Conservation (phyloP, 768 basidiomycete genomes). For the Rhodotorula taiwanensis region DNA sequence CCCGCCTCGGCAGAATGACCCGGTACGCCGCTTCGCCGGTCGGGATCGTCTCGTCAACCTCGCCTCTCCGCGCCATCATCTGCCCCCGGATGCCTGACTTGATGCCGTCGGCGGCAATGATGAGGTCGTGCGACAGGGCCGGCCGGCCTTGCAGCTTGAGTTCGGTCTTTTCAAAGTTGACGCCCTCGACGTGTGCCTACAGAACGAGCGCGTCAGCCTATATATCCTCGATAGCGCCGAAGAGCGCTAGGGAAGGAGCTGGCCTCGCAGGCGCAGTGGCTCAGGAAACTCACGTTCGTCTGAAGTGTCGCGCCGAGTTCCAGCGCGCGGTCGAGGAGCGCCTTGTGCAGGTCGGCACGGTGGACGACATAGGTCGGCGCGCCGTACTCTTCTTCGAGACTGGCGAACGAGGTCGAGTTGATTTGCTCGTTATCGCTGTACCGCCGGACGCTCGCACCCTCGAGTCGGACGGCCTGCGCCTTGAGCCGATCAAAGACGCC, state of each 20-base stretch:
- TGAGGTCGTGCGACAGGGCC: constrained; percentile 45
- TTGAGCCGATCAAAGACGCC: constrained; percentile 43
- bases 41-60: constrained; percentile 40
- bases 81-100: constrained; percentile 44
- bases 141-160: constrained; percentile 29
- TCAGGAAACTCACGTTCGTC: too few relatives aligned
- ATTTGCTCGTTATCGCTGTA: constrained; percentile 43
- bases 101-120: constrained; percentile 48
- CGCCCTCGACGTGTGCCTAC: constrained; percentile 35
- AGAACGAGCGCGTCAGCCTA: constrained; percentile 24
- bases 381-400: constrained; percentile 43
- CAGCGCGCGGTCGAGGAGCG: constrained; percentile 35
- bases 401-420: constrained; percentile 41
- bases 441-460: constrained; percentile 41
- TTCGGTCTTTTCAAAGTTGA: constrained; percentile 42
- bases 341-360: constrained; percentile 44
- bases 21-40: constrained; percentile 49
- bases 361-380: constrained; percentile 46
- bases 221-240: too few relatives aligned
- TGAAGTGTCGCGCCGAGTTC: constrained; percentile 41
- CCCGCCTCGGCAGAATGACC: constrained; percentile 44
- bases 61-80: constrained; percentile 45
- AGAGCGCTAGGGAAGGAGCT: too few relatives aligned
- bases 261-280: too few relatives aligned
- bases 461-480: constrained; percentile 42